Conservation (phyloP, 129 eudicot species). For the Flaveria sonorensis region DNA sequence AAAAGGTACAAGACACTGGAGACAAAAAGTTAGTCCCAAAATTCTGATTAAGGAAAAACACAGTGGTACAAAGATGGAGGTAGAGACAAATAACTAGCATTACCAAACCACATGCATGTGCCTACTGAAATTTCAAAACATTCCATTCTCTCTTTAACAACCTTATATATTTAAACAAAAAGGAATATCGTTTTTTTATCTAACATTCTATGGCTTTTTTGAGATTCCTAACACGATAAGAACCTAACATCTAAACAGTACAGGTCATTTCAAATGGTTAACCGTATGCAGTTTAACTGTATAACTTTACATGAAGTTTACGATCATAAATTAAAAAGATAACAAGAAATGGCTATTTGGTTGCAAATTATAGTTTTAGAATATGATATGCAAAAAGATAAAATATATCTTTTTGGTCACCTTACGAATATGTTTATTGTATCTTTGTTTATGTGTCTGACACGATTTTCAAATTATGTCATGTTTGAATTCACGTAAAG, state of each 20-base stretch:
- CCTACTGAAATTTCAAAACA: conserved; percentile 12
- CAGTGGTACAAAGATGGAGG: conserved; percentile 31
- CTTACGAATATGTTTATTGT: not conserved
- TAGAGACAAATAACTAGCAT: conserved; percentile 31
- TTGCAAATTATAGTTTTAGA: too few species aligned
- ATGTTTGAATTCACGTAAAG: not conserved
- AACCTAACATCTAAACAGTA: too few species aligned
- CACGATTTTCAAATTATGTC: not conserved
- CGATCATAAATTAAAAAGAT: too few species aligned
- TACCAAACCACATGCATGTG: conserved; percentile 26
- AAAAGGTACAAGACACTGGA: conserved; percentile 12
- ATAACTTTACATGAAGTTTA: too few species aligned
- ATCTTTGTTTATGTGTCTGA: not conserved
- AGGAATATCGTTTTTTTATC: too few species aligned
- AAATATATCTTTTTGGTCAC: too few species aligned
- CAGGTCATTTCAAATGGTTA: too few species aligned
- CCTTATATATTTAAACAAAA: not conserved
- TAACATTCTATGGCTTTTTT: too few species aligned
- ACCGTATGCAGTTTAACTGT: too few species aligned
- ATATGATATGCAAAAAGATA: too few species aligned
- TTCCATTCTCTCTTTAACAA: not conserved
- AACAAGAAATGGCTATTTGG: too few species aligned
- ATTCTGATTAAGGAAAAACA: conserved; percentile 19
- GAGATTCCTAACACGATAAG: too few species aligned
- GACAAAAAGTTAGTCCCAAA: conserved; percentile 21